Base-by-base conservation (phyloP, 2,329 filamentous ascomycete genomes). In the Stromatinia cepivora region DNA sequence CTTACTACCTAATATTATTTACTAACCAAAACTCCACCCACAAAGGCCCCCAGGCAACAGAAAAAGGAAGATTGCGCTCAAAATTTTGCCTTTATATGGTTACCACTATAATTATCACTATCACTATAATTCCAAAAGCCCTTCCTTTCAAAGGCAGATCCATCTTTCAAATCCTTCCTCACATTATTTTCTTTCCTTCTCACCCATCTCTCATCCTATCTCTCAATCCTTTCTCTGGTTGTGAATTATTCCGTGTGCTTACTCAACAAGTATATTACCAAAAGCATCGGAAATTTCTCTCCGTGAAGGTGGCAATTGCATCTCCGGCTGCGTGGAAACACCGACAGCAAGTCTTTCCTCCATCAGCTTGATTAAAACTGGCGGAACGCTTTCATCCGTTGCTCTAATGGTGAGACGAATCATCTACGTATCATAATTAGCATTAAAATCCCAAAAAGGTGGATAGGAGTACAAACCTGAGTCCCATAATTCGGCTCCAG, bases 401-500 rank as follows among this genome's bases (percentile, higher is more conserved):
- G 94, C 95, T 72, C 95, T 88, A 75, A 99, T 90, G 0, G 95
- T 99, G 71, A 98, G 84, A 66, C 95, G 94, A 76, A 96, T 92
- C 93, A 97, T 97, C 95, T 97, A 7, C 5, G 25, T 28, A 20
- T 42, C 5, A 28, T 39, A 15, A 28, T 52, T 64, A 52, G 34
- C 34, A 53, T 25, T 22, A 8, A 10, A 52, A 39, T 7, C 36
- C 31, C 9, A 15, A 22, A 5, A 48, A 42, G 17, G 31, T 36
- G 20, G 9, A 28, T 42, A 54, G 34, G 56, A 50, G 46, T 20
- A 81, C 90, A 82, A 85, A 97, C 95, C 88, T 93, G 92, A 73
- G 91, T 94, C 73, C 87, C 86, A 77, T 94, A 94, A 82, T 99
- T 99, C 71, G 95, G 95, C 84, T 99, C 95, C 81, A 99, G 81